Evolutionary conservation across 768 basidiomycete species (phyloP), one percentile per base, ranked within the genome.

Genomic region (Xerocomus brunneocitrinus): DNA sequence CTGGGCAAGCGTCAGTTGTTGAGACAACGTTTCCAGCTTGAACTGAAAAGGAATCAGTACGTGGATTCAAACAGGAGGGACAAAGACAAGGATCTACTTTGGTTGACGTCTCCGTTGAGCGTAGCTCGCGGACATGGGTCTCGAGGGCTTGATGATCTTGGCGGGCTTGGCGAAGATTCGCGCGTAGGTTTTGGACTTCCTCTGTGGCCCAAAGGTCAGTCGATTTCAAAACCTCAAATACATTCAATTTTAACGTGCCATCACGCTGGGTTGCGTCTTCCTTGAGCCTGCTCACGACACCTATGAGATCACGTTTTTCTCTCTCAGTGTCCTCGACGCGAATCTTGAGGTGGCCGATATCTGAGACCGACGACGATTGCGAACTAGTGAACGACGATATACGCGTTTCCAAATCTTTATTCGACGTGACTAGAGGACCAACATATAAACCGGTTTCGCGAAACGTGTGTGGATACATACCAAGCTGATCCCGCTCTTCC

Each of bases 261-360:
- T 93, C 88, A 49, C 87, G 81, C 63, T 87, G 82, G 8, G 77
- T 63, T 39, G 78, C 75, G 55, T 94, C 89, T 61, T 89, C 83
- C 67, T 91, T 89, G 57, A 93, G 71, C 49, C 89, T 79, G 67
- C 88, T 92, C 5, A 94, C 82, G 41, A 93, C 87, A 28, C 80
- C 82, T 40, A 95, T 76, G 44, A 97, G 79, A 57, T 95, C 91
- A 32, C 92, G 83, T 71, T 97, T 97, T 75, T 97, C 95, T 50
- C 89, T 79, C 58, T 97, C 91, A 1, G 80, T 79, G 55, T 91
- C 88, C 22, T 91, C 84, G 4, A 87, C 71, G 36, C 82, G 80
- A 51, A 71, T 78, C 58, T 78, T 82, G 35, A 90, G 65, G 6
- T 71, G 66, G 34, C 83, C 83, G 8, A 82, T 67, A 64, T 87